phyloP scores from a whole-genome alignment of 345 rosid species.

The Sisymbrium irio region DNA sequence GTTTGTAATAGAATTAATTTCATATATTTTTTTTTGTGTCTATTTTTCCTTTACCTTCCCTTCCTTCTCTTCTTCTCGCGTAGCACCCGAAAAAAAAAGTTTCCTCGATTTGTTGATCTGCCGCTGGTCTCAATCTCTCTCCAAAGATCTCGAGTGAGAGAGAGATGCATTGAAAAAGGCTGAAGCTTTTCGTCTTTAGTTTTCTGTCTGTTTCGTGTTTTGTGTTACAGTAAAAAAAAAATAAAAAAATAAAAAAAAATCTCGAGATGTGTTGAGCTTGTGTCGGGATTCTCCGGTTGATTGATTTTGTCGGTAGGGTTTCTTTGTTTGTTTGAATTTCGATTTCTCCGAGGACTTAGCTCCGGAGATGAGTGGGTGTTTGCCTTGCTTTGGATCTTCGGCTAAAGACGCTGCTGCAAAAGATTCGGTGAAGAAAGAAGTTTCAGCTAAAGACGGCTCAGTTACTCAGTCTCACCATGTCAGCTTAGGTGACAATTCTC shows the following conservation, averaged over 20 bases:
- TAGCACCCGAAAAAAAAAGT: conserved; percentile 32
- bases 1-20: conserved; percentile 13
- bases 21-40: neutral
- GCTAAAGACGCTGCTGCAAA: conserved; percentile 57
- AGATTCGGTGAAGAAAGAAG: conserved; percentile 66
- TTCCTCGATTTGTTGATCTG: conserved; percentile 86
- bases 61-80: conserved; percentile 39
- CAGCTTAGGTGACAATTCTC: conserved; percentile 56
- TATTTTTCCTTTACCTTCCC: conserved; percentile 44
- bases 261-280: conserved; percentile 35
- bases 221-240: neutral
- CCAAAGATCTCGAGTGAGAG: conserved; percentile 47
- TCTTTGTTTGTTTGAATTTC: conserved; percentile 36
- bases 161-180: conserved; percentile 35
- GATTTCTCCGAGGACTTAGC: conserved; percentile 37
- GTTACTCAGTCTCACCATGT: conserved; percentile 69
- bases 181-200: conserved; percentile 21
- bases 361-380: conserved; percentile 88
- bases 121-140: conserved; percentile 61
- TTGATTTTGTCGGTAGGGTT: conserved; percentile 42
- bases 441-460: conserved; percentile 71
- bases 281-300: conserved; percentile 36
- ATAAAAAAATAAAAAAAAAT: neutral
- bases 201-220: neutral
- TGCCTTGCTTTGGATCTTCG: conserved; percentile 97